Evolutionary conservation across 2,329 filamentous ascomycete genomes (phyloP).

Genomic region (Sarocladiaceae sp.): DNA sequence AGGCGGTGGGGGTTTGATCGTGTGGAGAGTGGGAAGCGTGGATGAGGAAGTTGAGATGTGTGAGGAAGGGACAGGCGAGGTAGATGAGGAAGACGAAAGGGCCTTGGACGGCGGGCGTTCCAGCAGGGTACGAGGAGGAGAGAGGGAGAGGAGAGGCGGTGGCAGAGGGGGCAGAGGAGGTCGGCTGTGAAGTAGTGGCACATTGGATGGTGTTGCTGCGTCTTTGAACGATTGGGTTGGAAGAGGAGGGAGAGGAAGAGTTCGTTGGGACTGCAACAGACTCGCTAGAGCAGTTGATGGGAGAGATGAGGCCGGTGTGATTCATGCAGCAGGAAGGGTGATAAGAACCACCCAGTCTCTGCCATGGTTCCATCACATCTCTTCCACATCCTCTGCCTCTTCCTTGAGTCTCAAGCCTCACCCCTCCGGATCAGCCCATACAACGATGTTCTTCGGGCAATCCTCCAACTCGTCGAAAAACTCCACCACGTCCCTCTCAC

Average conservation of each 20-base stretch:
- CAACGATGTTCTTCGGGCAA: constrained; percentile 35
- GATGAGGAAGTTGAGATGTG: not conserved
- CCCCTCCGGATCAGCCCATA: constrained; percentile 38
- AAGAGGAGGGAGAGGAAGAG: too few relatives aligned
- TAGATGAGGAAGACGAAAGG: too few relatives aligned
- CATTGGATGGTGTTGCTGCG: constrained; percentile 11
- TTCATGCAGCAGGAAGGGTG: too few relatives aligned
- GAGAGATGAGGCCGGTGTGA: too few relatives aligned
- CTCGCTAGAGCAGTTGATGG: too few relatives aligned
- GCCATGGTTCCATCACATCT: too few relatives aligned
- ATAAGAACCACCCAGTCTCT: too few relatives aligned
- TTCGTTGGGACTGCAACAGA: too few relatives aligned
- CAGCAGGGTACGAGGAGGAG: constrained; percentile 16
- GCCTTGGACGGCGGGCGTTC: constrained; percentile 14
- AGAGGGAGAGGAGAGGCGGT: not conserved
- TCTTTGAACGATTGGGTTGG: too few relatives aligned
- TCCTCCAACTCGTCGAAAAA: constrained; percentile 36
- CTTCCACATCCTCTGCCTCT: not conserved
- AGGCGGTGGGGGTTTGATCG: not conserved
- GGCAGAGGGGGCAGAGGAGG: constrained; percentile 14
- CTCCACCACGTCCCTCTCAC: constrained; percentile 28
- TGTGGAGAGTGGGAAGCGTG: not conserved
- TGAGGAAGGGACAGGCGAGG: too few relatives aligned
- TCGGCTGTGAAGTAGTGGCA: constrained; percentile 14
- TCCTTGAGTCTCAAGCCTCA: not conserved